Evolutionary conservation across 2,329 filamentous ascomycete genomes (phyloP).

Genomic region (Fusarium praegraminearum): DNA sequence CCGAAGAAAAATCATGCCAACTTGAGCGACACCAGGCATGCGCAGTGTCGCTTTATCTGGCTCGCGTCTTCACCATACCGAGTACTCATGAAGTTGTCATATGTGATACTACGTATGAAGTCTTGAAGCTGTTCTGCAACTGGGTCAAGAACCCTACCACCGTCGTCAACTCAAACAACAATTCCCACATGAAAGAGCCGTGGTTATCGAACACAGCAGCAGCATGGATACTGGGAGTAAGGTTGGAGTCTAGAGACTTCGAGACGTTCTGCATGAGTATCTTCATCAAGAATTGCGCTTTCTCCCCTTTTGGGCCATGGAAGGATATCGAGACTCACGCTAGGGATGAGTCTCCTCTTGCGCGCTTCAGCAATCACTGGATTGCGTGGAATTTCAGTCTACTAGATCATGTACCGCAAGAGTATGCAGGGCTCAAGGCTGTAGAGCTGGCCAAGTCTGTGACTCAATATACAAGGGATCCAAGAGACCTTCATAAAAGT

Average conservation of each 20-base stretch:
- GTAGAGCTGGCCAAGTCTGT: background rate
- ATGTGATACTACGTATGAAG: fast-evolving
- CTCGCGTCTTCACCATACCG: background rate
- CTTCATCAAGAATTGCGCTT: background rate
- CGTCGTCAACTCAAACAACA: background rate
- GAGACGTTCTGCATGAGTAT: background rate
- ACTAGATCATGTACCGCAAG: background rate
- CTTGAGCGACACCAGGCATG: background rate
- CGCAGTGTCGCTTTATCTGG: background rate
- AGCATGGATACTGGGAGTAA: background rate
- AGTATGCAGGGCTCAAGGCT: background rate
- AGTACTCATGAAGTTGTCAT: background rate
- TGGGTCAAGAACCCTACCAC: background rate
- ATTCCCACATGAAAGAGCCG: background rate
- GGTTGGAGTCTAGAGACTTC: background rate
- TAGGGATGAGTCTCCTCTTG: background rate
- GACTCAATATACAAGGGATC: background rate
- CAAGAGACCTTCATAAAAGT: background rate
- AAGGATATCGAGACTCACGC: background rate
- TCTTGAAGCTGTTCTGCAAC: background rate
- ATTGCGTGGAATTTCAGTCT: background rate
- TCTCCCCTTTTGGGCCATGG: background rate
- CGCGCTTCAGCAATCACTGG: background rate
- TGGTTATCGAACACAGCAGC: background rate
- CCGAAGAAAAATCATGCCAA: background rate